Conservation (phyloP, 1,284 basidiomycete genomes). For the Cryptococcus deneoformans region DNA sequence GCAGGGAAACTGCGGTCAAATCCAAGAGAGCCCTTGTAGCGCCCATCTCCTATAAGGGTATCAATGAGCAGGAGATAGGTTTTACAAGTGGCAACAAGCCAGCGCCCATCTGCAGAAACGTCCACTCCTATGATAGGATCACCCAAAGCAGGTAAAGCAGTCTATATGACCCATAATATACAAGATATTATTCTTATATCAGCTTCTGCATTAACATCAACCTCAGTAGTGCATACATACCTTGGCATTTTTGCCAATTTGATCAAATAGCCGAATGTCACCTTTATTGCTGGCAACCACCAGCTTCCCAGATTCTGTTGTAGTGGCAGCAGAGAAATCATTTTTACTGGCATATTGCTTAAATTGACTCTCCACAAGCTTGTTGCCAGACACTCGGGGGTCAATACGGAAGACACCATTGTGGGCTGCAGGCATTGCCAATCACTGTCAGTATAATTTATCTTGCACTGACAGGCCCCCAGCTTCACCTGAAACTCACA, state of each 20-base stretch:
- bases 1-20: constrained; percentile 97
- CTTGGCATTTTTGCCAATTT: constrained; percentile 98
- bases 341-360: constrained; percentile 94
- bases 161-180: constrained; percentile 48
- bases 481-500: constrained; percentile 28
- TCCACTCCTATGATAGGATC: constrained; percentile 95
- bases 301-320: constrained; percentile 80
- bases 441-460: neutral
- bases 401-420: constrained; percentile 98
- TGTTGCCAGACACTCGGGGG: constrained; percentile 82
- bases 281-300: constrained; percentile 96
- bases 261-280: constrained; percentile 92
- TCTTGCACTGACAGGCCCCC: neutral
- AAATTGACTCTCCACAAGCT: constrained; percentile 91
- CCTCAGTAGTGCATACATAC: constrained; percentile 14
- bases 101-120: constrained; percentile 90
- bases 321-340: constrained; percentile 90
- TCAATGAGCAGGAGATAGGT: constrained; percentile 94
- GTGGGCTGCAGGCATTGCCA: constrained; percentile 59
- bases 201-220: neutral
- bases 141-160: constrained; percentile 91
- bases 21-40: constrained; percentile 79
- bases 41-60: constrained; percentile 88
- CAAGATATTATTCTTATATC: neutral
- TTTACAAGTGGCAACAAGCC: constrained; percentile 94